Evolutionary conservation across 768 basidiomycete genomes (phyloP), one percentile per base, ranked within the genome.

Genomic region (Tylopilus felleus): DNA sequence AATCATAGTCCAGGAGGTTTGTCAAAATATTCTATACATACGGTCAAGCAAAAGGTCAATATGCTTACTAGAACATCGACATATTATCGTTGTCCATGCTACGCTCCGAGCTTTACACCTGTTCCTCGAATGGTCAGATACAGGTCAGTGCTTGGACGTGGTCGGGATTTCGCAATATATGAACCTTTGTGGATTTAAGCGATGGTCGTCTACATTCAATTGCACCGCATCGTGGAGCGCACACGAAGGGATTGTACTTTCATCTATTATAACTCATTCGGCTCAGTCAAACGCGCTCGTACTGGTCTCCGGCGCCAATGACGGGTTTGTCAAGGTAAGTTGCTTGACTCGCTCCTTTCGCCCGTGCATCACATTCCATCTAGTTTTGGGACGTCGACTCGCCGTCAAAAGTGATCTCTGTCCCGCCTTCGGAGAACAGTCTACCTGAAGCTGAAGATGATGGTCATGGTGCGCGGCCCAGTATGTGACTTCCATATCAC

Each of bases 151-250:
- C 42, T 45, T 3, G 17, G 35, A 52, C 16, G 12, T 16, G 19
- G 25, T 42, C 8, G 21, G 8, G 25, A n/a, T 16, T 44, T 40
- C 19, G 2, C 36, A 22, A 4, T 49, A 29, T 22, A 47, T 52
- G 50, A 21, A 53, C 14, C 17, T 19, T 29, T 17, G 9, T 43
- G 22, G 2, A 43, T 47, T 28, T 9, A 61, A 95, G 85, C 79
- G 90, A 27, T 93, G 88, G 79, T 92, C 91, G 23, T 77, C 85
- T 1, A 83, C 86, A 1, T 98, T 97, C 63, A 85, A 94, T 57
- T 89, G 89, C 61, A 88, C 83, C 0, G 87, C 88, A 0, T 85
- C 85, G 0, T 98, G 93, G 89, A 69, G 74, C 36, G 93, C 82
- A 0, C 95, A 98, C 63, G 73, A 79, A 19, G 90, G 88, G 14